These are phyloP conservation scores for Leishmania mexicana DNA, from an alignment of 208 protist species.

Conservation along the genomic window DNA sequence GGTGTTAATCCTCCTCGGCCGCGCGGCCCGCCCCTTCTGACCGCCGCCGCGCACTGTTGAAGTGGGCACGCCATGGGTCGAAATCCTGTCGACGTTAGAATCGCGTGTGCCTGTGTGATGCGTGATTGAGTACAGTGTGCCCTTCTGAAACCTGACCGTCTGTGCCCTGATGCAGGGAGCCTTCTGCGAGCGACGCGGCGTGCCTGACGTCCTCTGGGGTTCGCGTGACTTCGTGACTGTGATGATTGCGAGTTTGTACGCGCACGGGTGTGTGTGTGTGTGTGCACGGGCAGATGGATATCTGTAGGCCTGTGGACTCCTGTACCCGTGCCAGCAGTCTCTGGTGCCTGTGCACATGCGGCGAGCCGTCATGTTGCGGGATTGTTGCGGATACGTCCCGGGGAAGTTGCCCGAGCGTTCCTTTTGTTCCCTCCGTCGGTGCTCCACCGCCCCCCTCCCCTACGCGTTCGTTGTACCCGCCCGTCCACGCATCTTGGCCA, in stretches of 20 bases:
- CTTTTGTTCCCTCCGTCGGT: background rate
- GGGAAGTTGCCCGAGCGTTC: background rate
- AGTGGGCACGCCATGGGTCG: background rate
- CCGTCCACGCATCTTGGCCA: background rate
- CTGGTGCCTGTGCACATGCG: background rate
- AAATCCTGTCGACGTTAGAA: background rate
- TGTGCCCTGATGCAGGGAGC: background rate
- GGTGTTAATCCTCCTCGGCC: conserved; percentile 54
- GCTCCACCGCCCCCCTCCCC: background rate
- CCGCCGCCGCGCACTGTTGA: background rate
- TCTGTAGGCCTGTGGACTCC: background rate
- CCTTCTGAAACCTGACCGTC: background rate
- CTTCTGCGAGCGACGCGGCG: background rate
- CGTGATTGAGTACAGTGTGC: background rate
- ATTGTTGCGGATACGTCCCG: background rate
- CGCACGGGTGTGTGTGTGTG: background rate
- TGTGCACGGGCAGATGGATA: background rate
- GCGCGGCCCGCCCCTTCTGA: conserved; percentile 42
- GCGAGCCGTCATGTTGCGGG: background rate
- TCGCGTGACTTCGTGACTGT: background rate
- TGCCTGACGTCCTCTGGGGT: background rate
- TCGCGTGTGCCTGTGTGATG: background rate
- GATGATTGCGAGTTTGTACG: background rate
- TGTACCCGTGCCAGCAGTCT: background rate
- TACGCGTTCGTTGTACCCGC: background rate